Evolutionary conservation across 169 alveolate species (phyloP), one percentile per base, ranked within the genome.

Genomic region (Toxoplasma gondii): DNA sequence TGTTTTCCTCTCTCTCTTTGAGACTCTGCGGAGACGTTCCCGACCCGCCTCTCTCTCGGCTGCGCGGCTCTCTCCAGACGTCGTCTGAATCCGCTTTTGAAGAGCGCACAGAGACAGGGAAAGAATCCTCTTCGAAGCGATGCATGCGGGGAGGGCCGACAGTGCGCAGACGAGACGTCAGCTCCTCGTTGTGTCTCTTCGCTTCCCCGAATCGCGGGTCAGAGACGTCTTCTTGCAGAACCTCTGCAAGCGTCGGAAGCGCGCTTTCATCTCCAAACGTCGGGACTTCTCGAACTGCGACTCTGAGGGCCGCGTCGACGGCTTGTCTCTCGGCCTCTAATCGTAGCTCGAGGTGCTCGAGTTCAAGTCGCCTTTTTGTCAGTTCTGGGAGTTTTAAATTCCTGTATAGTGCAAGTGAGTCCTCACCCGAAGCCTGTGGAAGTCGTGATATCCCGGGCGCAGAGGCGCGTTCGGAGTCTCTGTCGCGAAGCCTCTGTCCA

Each of bases 271-370:
- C 86, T n/a, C n/a, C 45, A 10, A 36, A 19, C 44, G 10, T 2
- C 12, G 49, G 7, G n/a, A 38, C 43, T 4, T 78, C 86, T 38
- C n/a, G 45, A 10, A 78, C 86, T 1, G 86, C 12, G 39, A 5
- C 45, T n/a, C 86, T 41, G 27, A 78, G 86, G 19, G 86, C 86
- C 49, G 86, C 45, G 10, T 78, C 86, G 44, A 78, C 45, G 12
- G 39, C 43, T 1, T n/a, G 39, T 2, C 86, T 9, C 10, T 31
- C 86, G 10, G 86, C 86, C 29, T 78, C 86, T 19, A 78, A n/a
- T 10, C 86, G 86, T 10, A 78, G 86, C 45, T 78, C 86, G 39
- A 78, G 86, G 44, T 38, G 86, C 45, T 78, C 86, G n/a, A 78
- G 86, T n/a, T 78, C 86, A n/a, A 36, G n/a, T 1, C 86, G 27